phyloP scores from a whole-genome alignment of 805 yeast species.

The Lachancea lanzarotensis region DNA sequence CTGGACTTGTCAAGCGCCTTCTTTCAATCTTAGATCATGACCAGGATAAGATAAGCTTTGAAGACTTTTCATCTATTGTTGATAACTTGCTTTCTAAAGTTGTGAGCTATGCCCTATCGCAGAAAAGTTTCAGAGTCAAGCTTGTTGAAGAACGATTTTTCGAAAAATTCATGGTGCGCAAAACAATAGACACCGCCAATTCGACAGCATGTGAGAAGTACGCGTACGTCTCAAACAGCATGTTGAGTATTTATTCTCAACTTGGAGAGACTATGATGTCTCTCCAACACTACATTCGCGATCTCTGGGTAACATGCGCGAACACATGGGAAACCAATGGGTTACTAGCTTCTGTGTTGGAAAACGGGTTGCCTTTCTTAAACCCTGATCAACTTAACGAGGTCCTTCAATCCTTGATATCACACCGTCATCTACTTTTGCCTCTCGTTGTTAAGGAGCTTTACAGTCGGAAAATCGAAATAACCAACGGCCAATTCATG shows the following conservation, averaged over 20 bases:
- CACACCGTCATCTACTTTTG: background rate
- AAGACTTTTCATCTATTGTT: constrained; percentile 19
- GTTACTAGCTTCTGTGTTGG: background rate
- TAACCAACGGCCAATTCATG: background rate
- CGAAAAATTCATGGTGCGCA: constrained; percentile 17
- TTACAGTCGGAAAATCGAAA: background rate
- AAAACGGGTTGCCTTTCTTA: background rate
- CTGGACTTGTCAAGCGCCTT: constrained; percentile 40
- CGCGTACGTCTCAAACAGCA: constrained; percentile 26
- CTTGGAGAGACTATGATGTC: constrained; percentile 11
- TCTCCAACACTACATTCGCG: constrained; percentile 7
- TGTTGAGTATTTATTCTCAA: constrained; percentile 36
- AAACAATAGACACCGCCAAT: background rate
- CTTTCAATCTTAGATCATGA: constrained; percentile 27
- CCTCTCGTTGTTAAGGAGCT: background rate
- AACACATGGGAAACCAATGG: background rate
- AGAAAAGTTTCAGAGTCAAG: constrained; percentile 2
- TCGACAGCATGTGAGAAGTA: constrained; percentile 19
- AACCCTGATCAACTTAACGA: constrained; percentile 1
- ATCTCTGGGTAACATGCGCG: constrained; percentile 6
- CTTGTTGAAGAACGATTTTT: constrained; percentile 28
- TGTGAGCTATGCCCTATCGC: constrained; percentile 35
- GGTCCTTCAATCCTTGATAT: background rate
- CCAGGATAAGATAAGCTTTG: constrained; percentile 14
- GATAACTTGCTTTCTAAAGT: constrained; percentile 38